A percentile compares a stretch with the other conserved stretches of the same genome.
Conservation (phyloP, 1,139 yeast genomes). For the Spathaspora sp. region DNA sequence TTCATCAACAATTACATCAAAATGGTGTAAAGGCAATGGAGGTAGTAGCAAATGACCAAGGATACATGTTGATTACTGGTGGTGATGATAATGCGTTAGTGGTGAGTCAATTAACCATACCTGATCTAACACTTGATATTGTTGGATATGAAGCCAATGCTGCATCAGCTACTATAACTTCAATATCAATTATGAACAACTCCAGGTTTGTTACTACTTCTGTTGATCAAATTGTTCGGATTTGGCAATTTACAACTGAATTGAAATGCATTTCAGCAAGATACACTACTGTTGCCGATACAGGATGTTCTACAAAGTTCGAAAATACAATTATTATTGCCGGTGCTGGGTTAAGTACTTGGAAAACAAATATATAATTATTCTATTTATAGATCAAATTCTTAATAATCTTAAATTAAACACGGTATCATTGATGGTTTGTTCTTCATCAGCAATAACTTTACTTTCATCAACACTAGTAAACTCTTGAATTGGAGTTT, state of each 20-base stretch:
- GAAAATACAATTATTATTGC: slow-evolving; percentile 50
- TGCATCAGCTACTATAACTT: slow-evolving; percentile 85
- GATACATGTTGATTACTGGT: slow-evolving; percentile 58
- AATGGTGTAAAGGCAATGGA: slow-evolving; percentile 70
- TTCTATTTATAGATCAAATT: slow-evolving; percentile 29
- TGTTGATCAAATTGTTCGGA: slow-evolving; percentile 75
- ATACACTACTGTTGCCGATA: slow-evolving; percentile 87
- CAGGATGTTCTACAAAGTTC: slow-evolving; percentile 58
- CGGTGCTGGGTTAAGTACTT: slow-evolving; percentile 69
- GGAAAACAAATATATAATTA: slow-evolving; percentile 26
- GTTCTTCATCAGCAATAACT: slow-evolving; percentile 86
- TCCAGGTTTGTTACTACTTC: slow-evolving; percentile 48
- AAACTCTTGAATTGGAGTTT: slow-evolving; percentile 53
- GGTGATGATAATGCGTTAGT: slow-evolving; percentile 89
- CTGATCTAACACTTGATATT: slow-evolving; percentile 19
- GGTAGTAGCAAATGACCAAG: slow-evolving; percentile 16
- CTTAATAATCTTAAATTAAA: slow-evolving; percentile 79
- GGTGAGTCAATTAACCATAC: slow-evolving; percentile 35
- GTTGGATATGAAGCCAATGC: slow-evolving; percentile 49
- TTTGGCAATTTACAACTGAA: slow-evolving; percentile 51
- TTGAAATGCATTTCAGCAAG: slow-evolving; percentile 40
- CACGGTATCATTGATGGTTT: slow-evolving; percentile 79
- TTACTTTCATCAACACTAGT: slow-evolving; percentile 35
- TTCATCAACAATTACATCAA: slow-evolving; percentile 67
- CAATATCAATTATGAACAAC: slow-evolving; percentile 38